Evolutionary conservation across 1,284 basidiomycete species (phyloP).

Genomic region (Cutaneotrichosporon cavernicola): DNA sequence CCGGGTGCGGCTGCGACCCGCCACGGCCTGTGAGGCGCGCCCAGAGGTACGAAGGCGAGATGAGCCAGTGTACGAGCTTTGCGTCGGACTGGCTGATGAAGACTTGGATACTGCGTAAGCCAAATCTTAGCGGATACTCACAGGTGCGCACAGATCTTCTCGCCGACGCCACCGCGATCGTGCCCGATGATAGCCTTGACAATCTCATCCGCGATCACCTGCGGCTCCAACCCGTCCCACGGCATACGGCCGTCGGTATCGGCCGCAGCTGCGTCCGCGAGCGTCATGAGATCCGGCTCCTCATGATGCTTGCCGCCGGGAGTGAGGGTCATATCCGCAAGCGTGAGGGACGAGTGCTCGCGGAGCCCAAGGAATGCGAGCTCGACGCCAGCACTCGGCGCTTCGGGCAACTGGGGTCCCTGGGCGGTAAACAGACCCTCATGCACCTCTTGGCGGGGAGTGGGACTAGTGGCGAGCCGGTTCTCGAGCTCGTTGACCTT

Average conservation of each 20-base stretch:
- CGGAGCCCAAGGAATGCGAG: slow-evolving; percentile 14
- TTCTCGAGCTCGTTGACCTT: slow-evolving; percentile 46
- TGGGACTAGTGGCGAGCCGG: slow-evolving; percentile 19
- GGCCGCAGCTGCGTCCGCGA: slow-evolving; percentile 49
- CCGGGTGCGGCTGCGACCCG: slow-evolving; percentile 36
- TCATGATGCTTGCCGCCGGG: slow-evolving; percentile 15
- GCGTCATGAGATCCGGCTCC: slow-evolving; percentile 51
- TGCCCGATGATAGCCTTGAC: slow-evolving; percentile 34
- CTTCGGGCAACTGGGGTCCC: not conserved
- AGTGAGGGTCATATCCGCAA: slow-evolving; percentile 14
- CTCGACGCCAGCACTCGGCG: slow-evolving; percentile 17
- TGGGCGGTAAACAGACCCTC: slow-evolving; percentile 2
- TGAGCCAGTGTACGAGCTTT: slow-evolving; percentile 24
- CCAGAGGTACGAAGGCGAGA: slow-evolving; percentile 32
- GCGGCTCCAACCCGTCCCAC: slow-evolving; percentile 38
- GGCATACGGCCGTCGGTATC: slow-evolving; percentile 26
- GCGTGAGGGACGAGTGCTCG: slow-evolving; percentile 9
- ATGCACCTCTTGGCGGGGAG: not conserved
- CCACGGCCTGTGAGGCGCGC: slow-evolving; percentile 28
- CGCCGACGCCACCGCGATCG: slow-evolving; percentile 37
- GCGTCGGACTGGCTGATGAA: slow-evolving; percentile 26
- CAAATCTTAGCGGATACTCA: slow-evolving; percentile 24
- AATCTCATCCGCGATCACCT: slow-evolving; percentile 35
- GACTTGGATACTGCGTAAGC: slow-evolving; percentile 31
- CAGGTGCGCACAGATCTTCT: slow-evolving; percentile 46